Evolutionary conservation across 306 rosid species (phyloP).

Genomic region (Chamaecrista fasciculata): DNA sequence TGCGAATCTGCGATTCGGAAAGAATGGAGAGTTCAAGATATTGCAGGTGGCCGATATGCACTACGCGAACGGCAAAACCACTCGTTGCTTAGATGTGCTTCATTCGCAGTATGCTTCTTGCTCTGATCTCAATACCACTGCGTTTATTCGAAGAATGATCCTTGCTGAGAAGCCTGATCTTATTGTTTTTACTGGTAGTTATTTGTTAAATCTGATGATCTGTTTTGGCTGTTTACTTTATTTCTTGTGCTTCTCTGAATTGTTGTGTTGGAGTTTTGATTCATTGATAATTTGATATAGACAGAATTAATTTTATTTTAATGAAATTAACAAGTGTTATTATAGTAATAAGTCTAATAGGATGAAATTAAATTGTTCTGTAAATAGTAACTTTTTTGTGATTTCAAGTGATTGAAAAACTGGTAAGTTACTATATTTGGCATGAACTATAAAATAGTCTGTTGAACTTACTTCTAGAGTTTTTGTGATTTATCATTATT

Average conservation of each 20-base stretch:
- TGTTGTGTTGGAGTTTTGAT: background rate
- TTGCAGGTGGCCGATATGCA: conserved; percentile 98
- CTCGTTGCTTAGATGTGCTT: conserved; percentile 67
- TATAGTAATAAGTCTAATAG: no score
- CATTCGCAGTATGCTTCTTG: conserved; percentile 56
- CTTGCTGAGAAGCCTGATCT: conserved; percentile 89
- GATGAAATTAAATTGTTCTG: no score
- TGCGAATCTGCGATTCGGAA: conserved; percentile 49
- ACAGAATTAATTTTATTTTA: no score
- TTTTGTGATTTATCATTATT: no score
- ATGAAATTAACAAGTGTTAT: no score
- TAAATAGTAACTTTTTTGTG: conserved; percentile 9
- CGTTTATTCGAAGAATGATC: conserved; percentile 68
- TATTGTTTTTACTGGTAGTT: conserved; percentile 84
- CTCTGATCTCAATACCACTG: conserved; percentile 84
- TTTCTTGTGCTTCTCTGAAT: background rate
- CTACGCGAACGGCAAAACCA: conserved; percentile 63
- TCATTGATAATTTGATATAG: no score
- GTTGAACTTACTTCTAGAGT: no score
- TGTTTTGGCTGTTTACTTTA: background rate
- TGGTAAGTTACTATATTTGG: background rate
- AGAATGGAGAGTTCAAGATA: conserved; percentile 77
- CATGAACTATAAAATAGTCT: background rate
- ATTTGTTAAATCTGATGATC: background rate
- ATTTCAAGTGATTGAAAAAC: background rate